Conservation (phyloP, 495 filamentous ascomycete genomes). For the Penicillium macrosclerotiorum region DNA sequence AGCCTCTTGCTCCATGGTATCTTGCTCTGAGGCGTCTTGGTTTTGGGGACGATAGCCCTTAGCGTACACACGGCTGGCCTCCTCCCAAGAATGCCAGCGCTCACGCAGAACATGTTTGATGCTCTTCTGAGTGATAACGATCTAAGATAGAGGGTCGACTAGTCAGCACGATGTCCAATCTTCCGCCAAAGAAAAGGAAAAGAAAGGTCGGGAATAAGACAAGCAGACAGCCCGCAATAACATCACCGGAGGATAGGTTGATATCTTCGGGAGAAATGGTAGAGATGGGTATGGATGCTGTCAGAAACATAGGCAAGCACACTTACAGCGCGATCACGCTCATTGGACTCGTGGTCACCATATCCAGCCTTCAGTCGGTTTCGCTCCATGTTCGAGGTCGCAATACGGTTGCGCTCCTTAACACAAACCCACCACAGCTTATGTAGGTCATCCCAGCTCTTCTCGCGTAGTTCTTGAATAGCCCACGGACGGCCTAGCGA, state of each 20-base stretch:
- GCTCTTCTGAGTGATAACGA: constrained; percentile 65
- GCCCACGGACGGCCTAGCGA: constrained; percentile 72
- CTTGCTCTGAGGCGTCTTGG: constrained; percentile 16
- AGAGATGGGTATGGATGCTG: too few relatives aligned
- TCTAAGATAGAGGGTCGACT: constrained; percentile 38
- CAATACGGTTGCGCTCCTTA: constrained; percentile 87
- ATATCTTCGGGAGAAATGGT: too few relatives aligned
- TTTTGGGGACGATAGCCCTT: constrained; percentile 46
- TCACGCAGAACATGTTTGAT: constrained; percentile 88
- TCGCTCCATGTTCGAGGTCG: constrained; percentile 70
- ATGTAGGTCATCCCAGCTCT: constrained; percentile 93
- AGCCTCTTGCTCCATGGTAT: constrained; percentile 4
- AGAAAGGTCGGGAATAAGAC: too few relatives aligned
- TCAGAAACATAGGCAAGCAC: too few relatives aligned
- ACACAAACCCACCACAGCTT: constrained; percentile 91
- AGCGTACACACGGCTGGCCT: constrained; percentile 69
- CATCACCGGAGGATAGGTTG: too few relatives aligned
- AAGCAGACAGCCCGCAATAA: too few relatives aligned
- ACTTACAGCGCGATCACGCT: constrained; percentile 63
- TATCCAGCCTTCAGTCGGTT: constrained; percentile 61
- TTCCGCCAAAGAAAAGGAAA: too few relatives aligned
- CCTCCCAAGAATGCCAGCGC: constrained; percentile 85
- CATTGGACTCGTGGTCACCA: constrained; percentile 60
- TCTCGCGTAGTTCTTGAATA: constrained; percentile 80
- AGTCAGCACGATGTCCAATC: constrained; percentile 1